phyloP scores from a whole-genome alignment of 1,284 basidiomycete species.

The Microbotryum lychnidis-dioicae region DNA sequence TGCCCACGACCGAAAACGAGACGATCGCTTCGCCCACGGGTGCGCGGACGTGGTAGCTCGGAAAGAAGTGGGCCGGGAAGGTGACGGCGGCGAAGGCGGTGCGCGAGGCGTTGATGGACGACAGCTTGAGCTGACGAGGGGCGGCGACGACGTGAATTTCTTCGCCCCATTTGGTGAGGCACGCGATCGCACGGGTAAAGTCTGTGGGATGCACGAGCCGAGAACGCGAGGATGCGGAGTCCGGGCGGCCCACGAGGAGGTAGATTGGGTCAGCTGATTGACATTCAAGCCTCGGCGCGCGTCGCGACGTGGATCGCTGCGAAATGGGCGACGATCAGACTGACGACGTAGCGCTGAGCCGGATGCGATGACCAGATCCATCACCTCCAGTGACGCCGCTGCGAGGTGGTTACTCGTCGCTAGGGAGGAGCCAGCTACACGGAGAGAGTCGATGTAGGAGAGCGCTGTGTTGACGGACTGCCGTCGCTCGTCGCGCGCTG shows the following conservation, averaged over 20 bases:
- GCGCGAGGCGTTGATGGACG: slow-evolving; percentile 29
- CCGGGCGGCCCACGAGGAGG: slow-evolving; percentile 3
- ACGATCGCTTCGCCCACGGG: not conserved
- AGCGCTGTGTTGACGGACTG: too few species aligned
- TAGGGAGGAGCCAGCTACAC: too few species aligned
- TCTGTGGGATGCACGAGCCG: slow-evolving; percentile 13
- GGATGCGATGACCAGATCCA: too few species aligned
- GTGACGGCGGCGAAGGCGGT: slow-evolving; percentile 33
- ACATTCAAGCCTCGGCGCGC: not conserved
- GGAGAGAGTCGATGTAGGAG: too few species aligned
- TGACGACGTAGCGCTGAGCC: too few species aligned
- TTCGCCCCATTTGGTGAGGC: slow-evolving; percentile 29
- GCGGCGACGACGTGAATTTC: slow-evolving; percentile 27
- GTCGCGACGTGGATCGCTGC: not conserved
- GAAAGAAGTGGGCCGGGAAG: slow-evolving; percentile 31
- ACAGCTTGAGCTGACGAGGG: slow-evolving; percentile 26
- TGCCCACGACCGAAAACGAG: slow-evolving; percentile 20
- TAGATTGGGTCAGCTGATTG: slow-evolving; percentile 12
- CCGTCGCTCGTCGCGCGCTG: too few species aligned
- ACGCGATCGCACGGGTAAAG: slow-evolving; percentile 29
- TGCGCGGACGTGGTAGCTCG: slow-evolving; percentile 11
- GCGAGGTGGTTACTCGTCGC: too few species aligned
- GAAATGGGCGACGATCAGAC: not conserved
- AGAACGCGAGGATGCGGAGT: not conserved
- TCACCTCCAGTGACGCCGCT: too few species aligned